phyloP scores from a whole-genome alignment of 2,329 filamentous ascomycete genomes.

The Sporothrix schenckii region DNA sequence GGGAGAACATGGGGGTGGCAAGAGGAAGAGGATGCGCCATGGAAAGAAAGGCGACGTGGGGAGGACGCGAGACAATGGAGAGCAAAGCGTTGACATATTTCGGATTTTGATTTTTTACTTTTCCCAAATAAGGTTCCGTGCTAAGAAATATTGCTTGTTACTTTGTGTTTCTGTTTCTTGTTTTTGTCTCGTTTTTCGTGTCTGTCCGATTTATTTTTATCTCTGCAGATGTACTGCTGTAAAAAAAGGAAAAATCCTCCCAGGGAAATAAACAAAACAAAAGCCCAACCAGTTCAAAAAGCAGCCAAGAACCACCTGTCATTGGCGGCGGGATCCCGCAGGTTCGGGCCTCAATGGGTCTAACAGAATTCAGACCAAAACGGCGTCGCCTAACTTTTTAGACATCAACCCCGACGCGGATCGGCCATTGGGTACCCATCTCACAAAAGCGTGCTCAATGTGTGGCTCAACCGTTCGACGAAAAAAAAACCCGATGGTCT shows the following conservation, averaged over 20 bases:
- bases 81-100: not conserved
- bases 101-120: not conserved
- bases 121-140: too few species aligned
- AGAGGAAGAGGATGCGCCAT: not conserved
- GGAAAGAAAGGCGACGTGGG: constrained; percentile 19
- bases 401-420: not conserved
- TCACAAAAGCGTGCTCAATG: not conserved
- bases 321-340: not conserved
- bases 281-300: not conserved
- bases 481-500: not conserved
- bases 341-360: constrained; percentile 3
- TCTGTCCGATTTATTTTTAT: not conserved
- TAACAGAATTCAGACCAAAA: not conserved
- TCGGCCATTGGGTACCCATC: not conserved
- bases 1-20: not conserved
- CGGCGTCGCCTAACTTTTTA: constrained; percentile 20
- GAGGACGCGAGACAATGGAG: not conserved
- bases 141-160: too few species aligned
- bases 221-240: too few species aligned
- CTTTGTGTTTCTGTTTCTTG: not conserved
- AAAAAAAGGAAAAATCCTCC: not conserved
- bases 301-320: not conserved
- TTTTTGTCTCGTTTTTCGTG: not conserved
- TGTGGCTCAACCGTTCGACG: constrained; percentile 2
- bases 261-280: not conserved